Conservation (phyloP, 352 stramenopile genomes). For the Phytophthora cactorum region DNA sequence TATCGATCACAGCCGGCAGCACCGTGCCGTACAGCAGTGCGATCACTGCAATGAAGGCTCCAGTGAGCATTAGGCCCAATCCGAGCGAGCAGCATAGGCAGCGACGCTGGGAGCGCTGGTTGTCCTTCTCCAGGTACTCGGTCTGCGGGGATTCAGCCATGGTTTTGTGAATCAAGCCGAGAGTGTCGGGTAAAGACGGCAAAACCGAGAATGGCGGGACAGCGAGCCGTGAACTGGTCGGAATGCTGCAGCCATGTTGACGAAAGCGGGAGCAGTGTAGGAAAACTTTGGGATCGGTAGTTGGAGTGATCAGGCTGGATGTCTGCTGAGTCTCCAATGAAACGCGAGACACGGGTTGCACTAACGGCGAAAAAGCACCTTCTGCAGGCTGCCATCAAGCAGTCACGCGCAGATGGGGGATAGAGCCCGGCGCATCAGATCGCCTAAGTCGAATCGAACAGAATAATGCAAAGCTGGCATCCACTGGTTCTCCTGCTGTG, state of each 20-base stretch:
- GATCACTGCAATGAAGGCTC: slow-evolving; percentile 44
- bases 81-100: slow-evolving; percentile 48
- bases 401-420: slow-evolving; percentile 17
- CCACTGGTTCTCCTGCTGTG: slow-evolving; percentile 18
- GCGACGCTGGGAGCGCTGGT: slow-evolving; percentile 8
- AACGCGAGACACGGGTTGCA: slow-evolving; percentile 25
- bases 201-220: slow-evolving; percentile 30
- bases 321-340: slow-evolving; percentile 2
- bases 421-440: slow-evolving; percentile 12
- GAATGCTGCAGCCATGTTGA: slow-evolving; percentile 12
- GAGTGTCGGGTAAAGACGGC: slow-evolving; percentile 12
- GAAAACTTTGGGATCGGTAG: slow-evolving; percentile 28
- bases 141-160: slow-evolving; percentile 31
- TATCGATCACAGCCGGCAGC: slow-evolving; percentile 52
- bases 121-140: slow-evolving; percentile 31
- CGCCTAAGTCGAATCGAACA: slow-evolving; percentile 23
- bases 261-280: slow-evolving; percentile 11
- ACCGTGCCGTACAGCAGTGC: slow-evolving; percentile 54
- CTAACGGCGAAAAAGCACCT: slow-evolving; percentile 7
- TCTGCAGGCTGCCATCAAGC: background rate
- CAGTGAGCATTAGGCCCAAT: slow-evolving; percentile 41
- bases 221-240: slow-evolving; percentile 14
- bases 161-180: background rate
- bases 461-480: slow-evolving; percentile 14
- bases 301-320: slow-evolving; percentile 23